Evolutionary conservation across 495 filamentous ascomycete species (phyloP).

Genomic region (Xylaria grammica): DNA sequence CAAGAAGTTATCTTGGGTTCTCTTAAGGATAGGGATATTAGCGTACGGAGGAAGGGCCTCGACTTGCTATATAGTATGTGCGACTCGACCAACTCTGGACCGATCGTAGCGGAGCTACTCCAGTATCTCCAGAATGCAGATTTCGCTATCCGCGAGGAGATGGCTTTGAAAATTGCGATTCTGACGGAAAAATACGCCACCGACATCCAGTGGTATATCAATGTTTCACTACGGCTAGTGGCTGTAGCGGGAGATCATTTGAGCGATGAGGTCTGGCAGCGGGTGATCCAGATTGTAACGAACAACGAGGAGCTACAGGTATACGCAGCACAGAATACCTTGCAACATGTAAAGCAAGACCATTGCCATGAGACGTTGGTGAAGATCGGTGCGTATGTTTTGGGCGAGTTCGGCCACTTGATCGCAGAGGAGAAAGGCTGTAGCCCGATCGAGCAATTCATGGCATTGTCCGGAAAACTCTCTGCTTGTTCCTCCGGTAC

Average conservation of each 20-base stretch:
- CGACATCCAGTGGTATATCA: slow-evolving; percentile 98
- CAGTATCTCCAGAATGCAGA: slow-evolving; percentile 96
- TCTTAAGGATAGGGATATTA: slow-evolving; percentile 94
- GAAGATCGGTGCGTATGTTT: slow-evolving; percentile 94
- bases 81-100: slow-evolving; percentile 86
- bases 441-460: slow-evolving; percentile 96
- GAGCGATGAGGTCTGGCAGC: slow-evolving; percentile 99
- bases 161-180: slow-evolving; percentile 99
- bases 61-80: slow-evolving; percentile 99
- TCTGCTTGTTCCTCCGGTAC: slow-evolving; percentile 87
- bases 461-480: slow-evolving; percentile 91
- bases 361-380: slow-evolving; percentile 95
- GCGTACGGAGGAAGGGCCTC: slow-evolving; percentile 91
- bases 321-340: slow-evolving; percentile 90
- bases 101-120: slow-evolving; percentile 91
- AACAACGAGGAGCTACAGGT: slow-evolving; percentile 99
- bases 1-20: slow-evolving; percentile 94
- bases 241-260: slow-evolving; percentile 98
- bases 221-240: slow-evolving; percentile 92
- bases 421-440: slow-evolving; percentile 93
- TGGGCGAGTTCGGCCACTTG: slow-evolving; percentile 96
- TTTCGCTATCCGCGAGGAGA: slow-evolving; percentile 97
- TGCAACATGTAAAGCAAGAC: slow-evolving; percentile 88
- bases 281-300: slow-evolving; percentile 98
- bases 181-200: slow-evolving; percentile 98